A percentile compares a stretch with the other conserved stretches of the same genome.
Conservation (phyloP, 768 basidiomycete genomes). For the Nidula microcarpa region DNA sequence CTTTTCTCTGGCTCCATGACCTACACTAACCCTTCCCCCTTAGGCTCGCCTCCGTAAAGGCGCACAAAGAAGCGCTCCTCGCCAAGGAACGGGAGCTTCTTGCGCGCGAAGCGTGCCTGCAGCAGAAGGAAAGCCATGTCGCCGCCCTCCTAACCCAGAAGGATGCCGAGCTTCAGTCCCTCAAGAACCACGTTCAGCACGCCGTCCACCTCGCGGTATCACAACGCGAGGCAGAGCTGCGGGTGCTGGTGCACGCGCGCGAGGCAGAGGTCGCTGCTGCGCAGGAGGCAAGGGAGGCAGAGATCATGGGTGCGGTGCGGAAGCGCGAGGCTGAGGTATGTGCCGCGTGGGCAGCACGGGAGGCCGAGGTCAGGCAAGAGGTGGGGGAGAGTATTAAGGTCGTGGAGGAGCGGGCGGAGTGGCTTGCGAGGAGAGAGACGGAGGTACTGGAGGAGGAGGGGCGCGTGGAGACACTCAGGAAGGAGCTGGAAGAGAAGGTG, state of each 20-base stretch:
- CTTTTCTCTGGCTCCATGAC: background rate
- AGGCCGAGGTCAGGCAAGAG: constrained; percentile 48
- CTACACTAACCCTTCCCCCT: background rate
- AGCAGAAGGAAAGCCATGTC: constrained; percentile 54
- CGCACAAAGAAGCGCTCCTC: constrained; percentile 51
- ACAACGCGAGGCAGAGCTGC: constrained; percentile 66
- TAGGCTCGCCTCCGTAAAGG: constrained; percentile 65
- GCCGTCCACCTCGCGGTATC: constrained; percentile 56
- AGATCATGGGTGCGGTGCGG: constrained; percentile 66
- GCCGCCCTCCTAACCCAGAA: constrained; percentile 45
- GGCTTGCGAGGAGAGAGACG: constrained; percentile 47
- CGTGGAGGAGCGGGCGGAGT: constrained; percentile 47
- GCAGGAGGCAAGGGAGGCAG: constrained; percentile 65
- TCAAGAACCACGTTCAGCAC: constrained; percentile 36
- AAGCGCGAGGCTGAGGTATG: constrained; percentile 60
- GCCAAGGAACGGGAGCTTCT: constrained; percentile 65
- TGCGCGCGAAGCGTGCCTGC: constrained; percentile 50
- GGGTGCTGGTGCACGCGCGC: constrained; percentile 58
- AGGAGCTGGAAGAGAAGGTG: constrained; percentile 3
- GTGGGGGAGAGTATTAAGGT: constrained; percentile 43
- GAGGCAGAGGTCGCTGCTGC: constrained; percentile 68
- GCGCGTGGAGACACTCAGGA: constrained; percentile 27
- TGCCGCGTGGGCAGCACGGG: constrained; percentile 53
- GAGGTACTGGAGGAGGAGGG: constrained; percentile 52
- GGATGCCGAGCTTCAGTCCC: constrained; percentile 30